Evolutionary conservation across 202 grass and related monocot genomes (phyloP).

Genomic region (Zoysia matrella): DNA sequence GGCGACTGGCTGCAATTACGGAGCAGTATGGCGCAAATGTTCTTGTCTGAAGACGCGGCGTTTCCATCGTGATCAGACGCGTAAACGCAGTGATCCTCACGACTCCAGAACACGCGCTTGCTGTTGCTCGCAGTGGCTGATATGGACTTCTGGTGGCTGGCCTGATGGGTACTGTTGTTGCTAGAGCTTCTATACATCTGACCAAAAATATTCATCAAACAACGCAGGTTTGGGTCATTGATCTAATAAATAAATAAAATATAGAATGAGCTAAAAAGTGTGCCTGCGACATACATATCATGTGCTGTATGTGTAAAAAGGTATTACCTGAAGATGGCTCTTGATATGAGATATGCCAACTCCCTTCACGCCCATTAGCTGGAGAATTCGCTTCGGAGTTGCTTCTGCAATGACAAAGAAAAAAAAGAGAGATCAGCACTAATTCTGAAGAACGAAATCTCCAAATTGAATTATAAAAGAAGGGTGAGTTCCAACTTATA

Average conservation of each 20-base stretch:
- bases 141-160: slow-evolving; percentile 26
- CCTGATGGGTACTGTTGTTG: slow-evolving; percentile 30
- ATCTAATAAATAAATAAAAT: neutral
- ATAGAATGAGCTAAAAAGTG: neutral
- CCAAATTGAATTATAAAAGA: neutral
- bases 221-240: neutral
- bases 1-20: slow-evolving; percentile 11
- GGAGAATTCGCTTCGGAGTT: slow-evolving; percentile 89
- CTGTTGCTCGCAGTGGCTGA: slow-evolving; percentile 22
- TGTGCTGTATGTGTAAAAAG: neutral
- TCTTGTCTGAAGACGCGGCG: slow-evolving; percentile 35
- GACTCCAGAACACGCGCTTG: slow-evolving; percentile 25
- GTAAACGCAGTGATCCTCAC: slow-evolving; percentile 22
- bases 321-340: slow-evolving; percentile 86
- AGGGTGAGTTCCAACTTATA: neutral
- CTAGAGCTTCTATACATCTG: slow-evolving; percentile 57
- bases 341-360: slow-evolving; percentile 90
- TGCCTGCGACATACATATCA: neutral
- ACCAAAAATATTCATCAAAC: neutral
- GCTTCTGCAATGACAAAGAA: slow-evolving; percentile 53
- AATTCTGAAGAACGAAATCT: slow-evolving; percentile 23
- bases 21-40: slow-evolving; percentile 20
- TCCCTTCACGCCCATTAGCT: slow-evolving; percentile 77
- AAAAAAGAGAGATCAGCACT: slow-evolving; percentile 19
- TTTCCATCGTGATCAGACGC: slow-evolving; percentile 34